Base-by-base conservation (phyloP, 257 asterid genomes). In the Thymus quinquecostatus region DNA sequence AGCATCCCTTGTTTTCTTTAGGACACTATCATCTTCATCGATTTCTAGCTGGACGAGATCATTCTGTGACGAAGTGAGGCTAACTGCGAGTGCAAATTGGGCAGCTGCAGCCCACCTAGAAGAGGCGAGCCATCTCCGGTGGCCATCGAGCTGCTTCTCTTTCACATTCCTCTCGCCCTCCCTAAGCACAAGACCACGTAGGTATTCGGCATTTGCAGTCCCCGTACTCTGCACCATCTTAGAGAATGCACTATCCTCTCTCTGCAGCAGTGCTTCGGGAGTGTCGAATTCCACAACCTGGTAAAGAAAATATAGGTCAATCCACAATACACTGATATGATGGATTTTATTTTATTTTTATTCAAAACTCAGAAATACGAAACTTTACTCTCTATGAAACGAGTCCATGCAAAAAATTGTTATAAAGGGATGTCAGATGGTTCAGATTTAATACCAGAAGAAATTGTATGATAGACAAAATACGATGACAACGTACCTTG, bases 201-300 rank as follows among this genome's bases (percentile, higher is more conserved):
- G 81, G 75, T 95, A 95, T 76, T 92, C 85, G 10, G 98, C 96
- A 60, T 95, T 95, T 68, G 99, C 96, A 59, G 88, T 84, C 34
- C 99, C 99, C 1, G 99, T 95, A 78, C 99, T 95, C 47, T 84
- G 96, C 62, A 91, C 98, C 99, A 95, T 95, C 84, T 84, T 92
- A 10, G 98, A 95, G 83, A 95, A 95, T 8, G 97, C 91, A 62
- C 97, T 88, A 38, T 79, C 90, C 79, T 85, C 89, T 43, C 73
- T 86, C 70, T 70, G 85, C 72, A 95, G 85, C 65, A 95, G 83
- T 30, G 75, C 75, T 70, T 92, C 88, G 1, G 99, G 99, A 7
- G 89, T 79, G 63, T 87, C 96, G 60, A 81, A 95, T 81, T 95
- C 98, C 58, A 85, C 85, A 65, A 91, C 90, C 99, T 94, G 82